Percentiles rank a stretch among this genome's conserved stretches.
Evolutionary conservation across 2,329 filamentous ascomycete genomes (phyloP).

Genomic region (Capronia coronata): DNA sequence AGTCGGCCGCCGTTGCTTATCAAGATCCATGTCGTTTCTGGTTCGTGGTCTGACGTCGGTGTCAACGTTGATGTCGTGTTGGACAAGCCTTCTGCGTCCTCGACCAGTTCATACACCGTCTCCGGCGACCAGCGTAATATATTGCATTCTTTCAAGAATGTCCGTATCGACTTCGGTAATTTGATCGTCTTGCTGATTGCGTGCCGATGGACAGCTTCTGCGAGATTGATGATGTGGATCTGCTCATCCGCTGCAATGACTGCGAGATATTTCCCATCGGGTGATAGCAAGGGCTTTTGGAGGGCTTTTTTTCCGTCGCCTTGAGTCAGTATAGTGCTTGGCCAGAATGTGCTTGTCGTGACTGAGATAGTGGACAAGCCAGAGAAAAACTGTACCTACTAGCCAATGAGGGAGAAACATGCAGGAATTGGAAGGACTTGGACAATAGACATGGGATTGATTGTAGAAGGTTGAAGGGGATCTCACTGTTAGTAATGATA

Average conservation of each 20-base stretch:
- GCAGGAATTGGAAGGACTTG: no score
- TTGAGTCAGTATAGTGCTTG: no score
- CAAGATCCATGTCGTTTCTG: constrained; percentile 17
- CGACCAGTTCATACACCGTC: constrained; percentile 2
- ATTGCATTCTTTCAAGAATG: constrained; percentile 11
- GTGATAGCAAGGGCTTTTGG: constrained; percentile 17
- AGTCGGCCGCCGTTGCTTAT: constrained; percentile 17
- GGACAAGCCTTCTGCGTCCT: background rate
- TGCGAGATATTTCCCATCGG: constrained; percentile 18
- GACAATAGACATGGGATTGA: no score
- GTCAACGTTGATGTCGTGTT: background rate
- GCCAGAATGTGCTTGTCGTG: no score
- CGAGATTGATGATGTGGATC: constrained; percentile 15
- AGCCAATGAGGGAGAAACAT: no score
- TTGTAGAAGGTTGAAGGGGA: no score
- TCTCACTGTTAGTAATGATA: no score
- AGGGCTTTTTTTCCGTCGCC: no score
- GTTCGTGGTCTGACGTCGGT: background rate
- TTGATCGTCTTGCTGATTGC: constrained; percentile 11
- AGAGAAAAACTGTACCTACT: no score
- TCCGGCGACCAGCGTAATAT: constrained; percentile 24
- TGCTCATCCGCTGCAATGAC: constrained; percentile 14
- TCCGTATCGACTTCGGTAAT: constrained; percentile 1
- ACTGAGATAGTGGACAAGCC: no score
- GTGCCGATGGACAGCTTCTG: constrained; percentile 10